Conservation (phyloP, 2,329 filamentous ascomycete genomes). For the Aureobasidium mangrovei region DNA sequence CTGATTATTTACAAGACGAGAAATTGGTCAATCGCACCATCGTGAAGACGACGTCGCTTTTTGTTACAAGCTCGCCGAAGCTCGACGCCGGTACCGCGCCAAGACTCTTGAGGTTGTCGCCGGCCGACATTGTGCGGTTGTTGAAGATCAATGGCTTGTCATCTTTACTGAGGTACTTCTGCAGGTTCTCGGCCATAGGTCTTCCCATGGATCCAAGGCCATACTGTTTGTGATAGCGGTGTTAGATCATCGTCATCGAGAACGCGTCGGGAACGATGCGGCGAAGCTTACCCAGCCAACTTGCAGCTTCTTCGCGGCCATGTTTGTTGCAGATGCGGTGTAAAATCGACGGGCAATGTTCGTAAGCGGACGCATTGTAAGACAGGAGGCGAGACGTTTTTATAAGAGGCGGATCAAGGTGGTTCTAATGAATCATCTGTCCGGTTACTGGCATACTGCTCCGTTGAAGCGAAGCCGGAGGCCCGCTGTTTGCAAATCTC, state of each 20-base stretch:
- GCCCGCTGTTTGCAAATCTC: too few relatives aligned
- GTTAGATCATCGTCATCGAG: background rate
- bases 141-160: conserved; percentile 9
- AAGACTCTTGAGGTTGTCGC: conserved; percentile 5
- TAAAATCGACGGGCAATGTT: conserved; percentile 1
- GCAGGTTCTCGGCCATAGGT: conserved; percentile 36
- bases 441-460: too few relatives aligned
- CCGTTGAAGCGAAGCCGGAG: too few relatives aligned
- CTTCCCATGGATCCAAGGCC: conserved; percentile 39
- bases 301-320: conserved; percentile 8
- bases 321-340: conserved; percentile 1
- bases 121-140: conserved; percentile 13
- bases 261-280: background rate
- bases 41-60: conserved; percentile 13
- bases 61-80: conserved; percentile 10
- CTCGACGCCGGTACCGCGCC: conserved; percentile 6
- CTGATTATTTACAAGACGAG: too few relatives aligned
- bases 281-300: conserved; percentile 13
- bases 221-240: conserved; percentile 15
- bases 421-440: too few relatives aligned
- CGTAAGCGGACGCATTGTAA: background rate
- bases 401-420: too few relatives aligned
- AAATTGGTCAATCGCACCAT: conserved; percentile 2
- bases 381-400: too few relatives aligned
- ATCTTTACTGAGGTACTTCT: conserved; percentile 28